Base-by-base conservation (phyloP, 1,284 basidiomycete genomes). In the Puccinia polysora region DNA sequence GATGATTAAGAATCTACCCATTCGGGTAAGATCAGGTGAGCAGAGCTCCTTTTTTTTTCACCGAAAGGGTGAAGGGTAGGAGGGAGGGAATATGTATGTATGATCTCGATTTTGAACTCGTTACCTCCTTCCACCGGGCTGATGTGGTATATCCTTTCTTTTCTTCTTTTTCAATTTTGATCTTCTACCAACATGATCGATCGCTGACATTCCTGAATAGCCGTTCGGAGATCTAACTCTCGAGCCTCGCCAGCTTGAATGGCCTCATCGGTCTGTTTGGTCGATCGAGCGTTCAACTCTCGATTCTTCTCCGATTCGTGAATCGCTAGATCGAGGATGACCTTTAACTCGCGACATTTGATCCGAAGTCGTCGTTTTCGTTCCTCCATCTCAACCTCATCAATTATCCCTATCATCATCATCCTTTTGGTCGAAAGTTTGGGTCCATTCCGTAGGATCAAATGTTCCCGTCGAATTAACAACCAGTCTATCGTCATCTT, bases 401-500 rank as follows among this genome's bases (percentile, higher is more conserved):
- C n/a, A n/a, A n/a, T n/a, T n/a, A n/a, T n/a, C n/a, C n/a, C n/a
- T n/a, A n/a, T n/a, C n/a, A n/a, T n/a, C n/a, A n/a, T n/a, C n/a
- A n/a, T n/a, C n/a, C n/a, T n/a, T 6, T 50, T 50, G 53, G 25
- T 56, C 4, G n/a, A n/a, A n/a, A n/a, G n/a, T n/a, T n/a, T n/a
- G n/a, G n/a, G n/a, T n/a, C n/a, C n/a, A n/a, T n/a, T n/a, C n/a
- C n/a, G n/a, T n/a, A 52, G 28, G 38, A 70, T 45, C 2, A 62
- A 20, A 58, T 70, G 47, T 36, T 58, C 34, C n/a, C 56, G 20
- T 36, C 67, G 58, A 25, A 70, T 70, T 23, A 45, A 23, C 25
- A 70, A 36, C 67, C 67, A 70, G 30, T 53, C 30, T 23, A 70
- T 70, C 20, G 67, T 70, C 45, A 62, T 60, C 43, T 40, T 62